Conservation (phyloP, 2,329 filamentous ascomycete genomes). For the Pezizomycotina sp. region DNA sequence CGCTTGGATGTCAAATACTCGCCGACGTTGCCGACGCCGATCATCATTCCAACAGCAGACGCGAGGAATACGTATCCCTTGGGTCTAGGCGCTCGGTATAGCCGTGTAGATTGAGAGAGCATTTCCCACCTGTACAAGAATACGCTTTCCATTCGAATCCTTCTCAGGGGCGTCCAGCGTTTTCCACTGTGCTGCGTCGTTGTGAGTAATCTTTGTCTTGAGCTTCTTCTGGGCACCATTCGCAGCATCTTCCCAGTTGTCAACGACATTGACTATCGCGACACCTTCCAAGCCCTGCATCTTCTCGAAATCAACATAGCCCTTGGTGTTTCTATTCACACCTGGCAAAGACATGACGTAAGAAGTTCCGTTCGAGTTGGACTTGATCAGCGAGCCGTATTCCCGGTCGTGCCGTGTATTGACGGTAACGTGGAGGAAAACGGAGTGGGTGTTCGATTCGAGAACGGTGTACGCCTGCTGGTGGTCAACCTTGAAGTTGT, state of each 20-base stretch:
- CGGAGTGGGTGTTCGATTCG: slow-evolving; percentile 82
- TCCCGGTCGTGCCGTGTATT: slow-evolving; percentile 47
- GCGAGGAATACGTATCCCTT: slow-evolving; percentile 69
- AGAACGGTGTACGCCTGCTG: slow-evolving; percentile 80
- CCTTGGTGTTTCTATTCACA: slow-evolving; percentile 62
- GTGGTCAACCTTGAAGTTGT: slow-evolving; percentile 62
- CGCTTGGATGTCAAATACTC: slow-evolving; percentile 47
- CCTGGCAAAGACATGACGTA: slow-evolving; percentile 69
- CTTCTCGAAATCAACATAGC: slow-evolving; percentile 91
- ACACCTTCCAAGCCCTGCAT: slow-evolving; percentile 85
- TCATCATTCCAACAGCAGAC: slow-evolving; percentile 76
- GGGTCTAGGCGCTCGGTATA: slow-evolving; percentile 81
- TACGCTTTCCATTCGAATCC: slow-evolving; percentile 56
- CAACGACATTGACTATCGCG: slow-evolving; percentile 67
- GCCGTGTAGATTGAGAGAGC: slow-evolving; percentile 75
- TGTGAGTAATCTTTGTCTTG: slow-evolving; percentile 86
- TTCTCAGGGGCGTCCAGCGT: slow-evolving; percentile 55
- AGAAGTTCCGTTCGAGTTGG: slow-evolving; percentile 92
- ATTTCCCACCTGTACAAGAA: slow-evolving; percentile 52
- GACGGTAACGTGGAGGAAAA: slow-evolving; percentile 85
- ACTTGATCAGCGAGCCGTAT: slow-evolving; percentile 85
- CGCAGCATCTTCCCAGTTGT: slow-evolving; percentile 50
- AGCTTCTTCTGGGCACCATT: slow-evolving; percentile 57
- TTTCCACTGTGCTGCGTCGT: slow-evolving; percentile 80
- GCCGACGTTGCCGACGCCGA: slow-evolving; percentile 84